Conservation (phyloP, 2,329 filamentous ascomycete species). For the Hymenoscyphus scutula region DNA sequence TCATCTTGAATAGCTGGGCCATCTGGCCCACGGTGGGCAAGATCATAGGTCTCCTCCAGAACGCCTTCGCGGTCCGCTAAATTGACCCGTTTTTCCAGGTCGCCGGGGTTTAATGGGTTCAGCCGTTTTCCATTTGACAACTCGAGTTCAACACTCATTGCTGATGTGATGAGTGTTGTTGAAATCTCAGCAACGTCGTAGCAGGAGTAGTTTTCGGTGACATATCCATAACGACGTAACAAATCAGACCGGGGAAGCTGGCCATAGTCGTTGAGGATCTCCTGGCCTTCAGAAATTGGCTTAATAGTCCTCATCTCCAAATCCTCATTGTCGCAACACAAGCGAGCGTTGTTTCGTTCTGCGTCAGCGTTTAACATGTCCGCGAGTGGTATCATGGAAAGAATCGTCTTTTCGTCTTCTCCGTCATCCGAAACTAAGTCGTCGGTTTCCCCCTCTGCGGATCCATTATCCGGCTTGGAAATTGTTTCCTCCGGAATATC, state of each 20-base stretch:
- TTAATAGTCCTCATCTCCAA: slow-evolving; percentile 64
- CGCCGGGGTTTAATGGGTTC: slow-evolving; percentile 27
- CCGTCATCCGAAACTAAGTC: slow-evolving; percentile 47
- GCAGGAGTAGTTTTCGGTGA: slow-evolving; percentile 60
- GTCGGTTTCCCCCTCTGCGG: slow-evolving; percentile 46
- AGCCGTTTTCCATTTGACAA: slow-evolving; percentile 14
- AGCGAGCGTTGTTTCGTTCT: slow-evolving; percentile 59
- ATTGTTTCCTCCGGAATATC: slow-evolving; percentile 47
- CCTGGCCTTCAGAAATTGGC: slow-evolving; percentile 54
- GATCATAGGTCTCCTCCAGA: slow-evolving; percentile 60
- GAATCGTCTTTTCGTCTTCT: slow-evolving; percentile 44
- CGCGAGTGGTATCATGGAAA: slow-evolving; percentile 69
- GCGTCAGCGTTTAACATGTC: slow-evolving; percentile 70
- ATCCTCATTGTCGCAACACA: slow-evolving; percentile 35
- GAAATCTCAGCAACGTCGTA: slow-evolving; percentile 67
- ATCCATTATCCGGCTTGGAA: slow-evolving; percentile 39
- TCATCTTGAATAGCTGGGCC: slow-evolving; percentile 36
- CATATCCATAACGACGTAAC: slow-evolving; percentile 65
- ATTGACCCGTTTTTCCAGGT: slow-evolving; percentile 36
- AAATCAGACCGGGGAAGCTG: slow-evolving; percentile 65
- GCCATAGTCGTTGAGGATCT: slow-evolving; percentile 68
- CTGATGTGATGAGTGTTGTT: slow-evolving; percentile 45
- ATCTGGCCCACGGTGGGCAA: slow-evolving; percentile 35
- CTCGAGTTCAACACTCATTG: slow-evolving; percentile 19
- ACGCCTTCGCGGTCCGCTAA: slow-evolving; percentile 54